Conservation (phyloP, 2,329 filamentous ascomycete genomes). For the Claviceps africana region DNA sequence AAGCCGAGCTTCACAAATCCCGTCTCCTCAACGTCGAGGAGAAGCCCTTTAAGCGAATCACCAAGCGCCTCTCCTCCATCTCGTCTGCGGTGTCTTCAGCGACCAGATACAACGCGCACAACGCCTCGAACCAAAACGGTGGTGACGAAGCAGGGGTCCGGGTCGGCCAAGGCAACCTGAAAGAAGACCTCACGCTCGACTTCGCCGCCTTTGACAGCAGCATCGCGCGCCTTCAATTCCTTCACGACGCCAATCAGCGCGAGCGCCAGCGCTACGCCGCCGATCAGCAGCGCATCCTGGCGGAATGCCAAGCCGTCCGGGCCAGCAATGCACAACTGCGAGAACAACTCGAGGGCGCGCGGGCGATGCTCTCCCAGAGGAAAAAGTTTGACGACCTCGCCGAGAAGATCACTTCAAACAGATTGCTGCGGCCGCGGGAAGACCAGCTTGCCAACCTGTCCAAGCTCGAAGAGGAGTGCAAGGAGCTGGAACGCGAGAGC, state of each 20-base stretch:
- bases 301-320: conserved; percentile 63
- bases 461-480: conserved; percentile 79
- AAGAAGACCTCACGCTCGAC: conserved; percentile 74
- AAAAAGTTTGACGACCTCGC: conserved; percentile 81
- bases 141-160: conserved; percentile 17
- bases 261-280: conserved; percentile 74
- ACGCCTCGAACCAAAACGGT: conserved; percentile 21
- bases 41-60: conserved; percentile 79
- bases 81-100: conserved; percentile 41
- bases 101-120: conserved; percentile 11
- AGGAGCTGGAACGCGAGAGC: conserved; percentile 73
- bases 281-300: conserved; percentile 66
- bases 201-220: conserved; percentile 79
- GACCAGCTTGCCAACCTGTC: conserved; percentile 66
- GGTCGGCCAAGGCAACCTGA: conserved; percentile 40
- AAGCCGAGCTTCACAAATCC: conserved; percentile 74
- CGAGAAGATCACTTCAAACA: conserved; percentile 72
- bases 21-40: conserved; percentile 85
- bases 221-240: conserved; percentile 76
- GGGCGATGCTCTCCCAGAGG: conserved; percentile 59
- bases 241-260: conserved; percentile 65
- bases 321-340: conserved; percentile 61
- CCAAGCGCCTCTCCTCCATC: conserved; percentile 61
- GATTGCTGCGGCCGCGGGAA: conserved; percentile 65
- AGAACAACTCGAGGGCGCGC: conserved; percentile 61